Evolutionary conservation across 768 basidiomycete genomes (phyloP).

Genomic region (Hygrophoropsis aurantiaca): DNA sequence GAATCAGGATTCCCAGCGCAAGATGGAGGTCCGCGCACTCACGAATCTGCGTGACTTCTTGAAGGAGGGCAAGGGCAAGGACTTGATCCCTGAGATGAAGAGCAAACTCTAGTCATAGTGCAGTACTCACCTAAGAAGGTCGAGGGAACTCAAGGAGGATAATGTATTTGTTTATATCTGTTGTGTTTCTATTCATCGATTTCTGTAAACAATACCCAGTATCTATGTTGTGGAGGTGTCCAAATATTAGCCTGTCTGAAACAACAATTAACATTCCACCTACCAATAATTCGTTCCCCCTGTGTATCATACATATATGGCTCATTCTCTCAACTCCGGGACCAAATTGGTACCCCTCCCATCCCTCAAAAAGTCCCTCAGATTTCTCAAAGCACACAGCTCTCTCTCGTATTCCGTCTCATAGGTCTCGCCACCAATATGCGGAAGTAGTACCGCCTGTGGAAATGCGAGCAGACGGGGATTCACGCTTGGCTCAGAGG

Average conservation of each 20-base stretch:
- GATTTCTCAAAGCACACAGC: slow-evolving; percentile 67
- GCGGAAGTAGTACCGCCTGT: slow-evolving; percentile 78
- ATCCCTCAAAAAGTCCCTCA: slow-evolving; percentile 59
- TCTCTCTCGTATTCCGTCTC: slow-evolving; percentile 80
- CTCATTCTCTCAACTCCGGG: slow-evolving; percentile 37
- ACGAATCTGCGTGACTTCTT: slow-evolving; percentile 75
- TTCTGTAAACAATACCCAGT: too few relatives aligned
- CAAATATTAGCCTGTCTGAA: too few relatives aligned
- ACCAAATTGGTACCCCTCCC: slow-evolving; percentile 69
- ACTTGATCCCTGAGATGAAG: slow-evolving; percentile 60
- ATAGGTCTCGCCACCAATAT: slow-evolving; percentile 80
- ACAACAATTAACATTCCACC: too few relatives aligned
- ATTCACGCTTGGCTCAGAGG: slow-evolving; percentile 78
- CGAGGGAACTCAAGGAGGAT: too few relatives aligned
- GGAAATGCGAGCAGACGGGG: slow-evolving; percentile 74
- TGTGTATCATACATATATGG: too few relatives aligned
- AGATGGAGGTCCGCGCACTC: slow-evolving; percentile 86
- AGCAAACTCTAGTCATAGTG: slow-evolving; percentile 12
- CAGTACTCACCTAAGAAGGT: not conserved
- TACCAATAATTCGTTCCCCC: too few relatives aligned
- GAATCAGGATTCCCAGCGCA: slow-evolving; percentile 74
- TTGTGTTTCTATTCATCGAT: too few relatives aligned
- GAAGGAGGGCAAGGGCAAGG: slow-evolving; percentile 58
- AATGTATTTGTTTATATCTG: too few relatives aligned
- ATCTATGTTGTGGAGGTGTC: too few relatives aligned